Evolutionary conservation across 2,329 filamentous ascomycete genomes (phyloP), one percentile per base, ranked within the genome.

Genomic region (Sporothrix euskadiensis): DNA sequence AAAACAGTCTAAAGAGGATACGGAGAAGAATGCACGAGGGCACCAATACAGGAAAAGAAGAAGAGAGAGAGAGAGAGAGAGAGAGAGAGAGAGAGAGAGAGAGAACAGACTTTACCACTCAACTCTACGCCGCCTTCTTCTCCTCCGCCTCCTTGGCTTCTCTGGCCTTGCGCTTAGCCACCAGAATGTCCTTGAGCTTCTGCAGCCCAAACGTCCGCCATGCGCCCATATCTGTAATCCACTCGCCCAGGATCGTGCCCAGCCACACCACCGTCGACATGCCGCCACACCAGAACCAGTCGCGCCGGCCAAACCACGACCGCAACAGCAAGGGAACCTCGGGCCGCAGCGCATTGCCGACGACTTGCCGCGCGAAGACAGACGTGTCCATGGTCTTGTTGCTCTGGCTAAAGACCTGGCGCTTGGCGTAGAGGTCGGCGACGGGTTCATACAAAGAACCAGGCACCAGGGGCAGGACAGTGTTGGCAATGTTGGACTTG

Each of bases 331-430:
- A 22, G 3, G 81, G 81, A 35, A 74, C 73, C 76, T 84, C 83
- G 0, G 79, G 76, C 49, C 76, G 76, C 54, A 87, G 78, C 2
- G 84, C 84, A 39, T 82, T 80, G 0, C 69, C 73, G 4, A 86
- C 86, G 3, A 88, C 75, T 69, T 80, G 80, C 44, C 75, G 73
- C 0, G 86, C 85, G 75, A 85, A 88, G 0, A 72, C 78, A n/a
- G 81, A 78, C 0, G 85, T 85, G 26, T 80, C 79, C 77, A 87
- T 80, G 0, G 85, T 86, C 0, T 80, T 78, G 35, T 82, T 83
- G 4, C 80, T 84, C 81, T 88, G 86, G 74, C 84, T 86, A 71
- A 85, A 88, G 0, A 79, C 81, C 74, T 86, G 79, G 0, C 86
- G 80, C 75, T 79, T 79, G 77, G 84, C 79, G 77, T 87, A 88